Base-by-base conservation (phyloP, 176 grass and related monocot genomes). In the Coix lacrymajobi region DNA sequence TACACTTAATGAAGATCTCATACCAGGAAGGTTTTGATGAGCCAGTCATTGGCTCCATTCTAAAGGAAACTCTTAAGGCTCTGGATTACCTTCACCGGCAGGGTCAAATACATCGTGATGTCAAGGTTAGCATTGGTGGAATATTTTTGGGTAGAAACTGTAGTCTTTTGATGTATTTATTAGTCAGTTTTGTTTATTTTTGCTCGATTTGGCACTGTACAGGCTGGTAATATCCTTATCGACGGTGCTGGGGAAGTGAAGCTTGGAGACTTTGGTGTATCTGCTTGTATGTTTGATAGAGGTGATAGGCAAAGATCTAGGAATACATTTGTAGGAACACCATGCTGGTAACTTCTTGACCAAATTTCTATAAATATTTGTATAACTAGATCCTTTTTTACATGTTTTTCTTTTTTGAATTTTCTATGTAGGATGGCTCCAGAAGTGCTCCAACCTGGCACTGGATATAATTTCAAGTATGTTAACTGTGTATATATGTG, bases 401-500 rank as follows among this genome's bases (percentile, higher is more conserved):
- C 38, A 43, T 77, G 16, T 86, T 83, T 65, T 77, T 44, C 30
- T 30, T 3, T 3, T 56, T 22, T 30, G 66, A 41, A 25, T 88
- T 78, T 90, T 87, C n/a, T 75, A 65, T 83, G 20, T 92, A 99
- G 96, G 96, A 99, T 99, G 96, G 96, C 96, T 63, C 96, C 96
- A 62, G 96, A 99, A 87, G 96, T 99, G 34, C 87, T 99, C 51
- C 96, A 99, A 57, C 96, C 96, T 75, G 96, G 93, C 41, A 80
- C 86, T 81, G 96, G 96, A 85, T 99, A 99, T 76, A 87, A 99
- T 86, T 99, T 99, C 85, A 99, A 99, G 96, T 99, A 96, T 86
- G 93, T 91, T 84, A 66, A 3, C 64, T 84, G 7, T 79, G 22
- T 62, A 26, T 62, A 81, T 77, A 31, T 69, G 63, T 62, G 19